These are phyloP conservation scores for Jamesozyma rosinii DNA, from an alignment of 805 yeast species.

Conservation along the genomic window DNA sequence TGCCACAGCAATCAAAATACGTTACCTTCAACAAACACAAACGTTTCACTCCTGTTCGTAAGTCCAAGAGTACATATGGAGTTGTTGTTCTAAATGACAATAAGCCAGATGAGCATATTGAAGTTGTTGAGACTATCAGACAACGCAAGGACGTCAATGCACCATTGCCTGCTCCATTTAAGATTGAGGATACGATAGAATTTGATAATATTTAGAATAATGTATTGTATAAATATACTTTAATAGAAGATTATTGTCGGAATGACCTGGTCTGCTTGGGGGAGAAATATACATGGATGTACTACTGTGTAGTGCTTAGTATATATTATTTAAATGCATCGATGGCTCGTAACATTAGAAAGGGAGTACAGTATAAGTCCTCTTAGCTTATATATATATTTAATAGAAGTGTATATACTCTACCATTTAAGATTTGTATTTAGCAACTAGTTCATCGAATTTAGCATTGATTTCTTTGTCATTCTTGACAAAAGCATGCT, in stretches of 20 bases:
- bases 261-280: no score
- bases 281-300: no score
- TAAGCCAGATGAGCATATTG: conserved; percentile 49
- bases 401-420: no score
- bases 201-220: conserved; percentile 8
- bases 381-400: no score
- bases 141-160: conserved; percentile 68
- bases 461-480: conserved; percentile 49
- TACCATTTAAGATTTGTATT: conserved; percentile 41
- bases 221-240: not conserved
- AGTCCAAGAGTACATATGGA: conserved; percentile 59
- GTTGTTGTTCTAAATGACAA: conserved; percentile 63
- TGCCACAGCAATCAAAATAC: conserved; percentile 81
- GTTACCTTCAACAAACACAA: conserved; percentile 67
- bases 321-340: no score
- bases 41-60: conserved; percentile 76
- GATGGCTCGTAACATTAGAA: no score
- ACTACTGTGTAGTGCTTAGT: no score
- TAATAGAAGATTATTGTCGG: not conserved
- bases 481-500: conserved; percentile 51
- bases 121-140: conserved; percentile 72
- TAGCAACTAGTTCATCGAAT: conserved; percentile 62
- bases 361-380: no score
- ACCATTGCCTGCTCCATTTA: conserved; percentile 37
- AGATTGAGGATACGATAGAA: conserved; percentile 26